Conservation (phyloP, 257 asterid species). For the Phtheirospermum japonicum region DNA sequence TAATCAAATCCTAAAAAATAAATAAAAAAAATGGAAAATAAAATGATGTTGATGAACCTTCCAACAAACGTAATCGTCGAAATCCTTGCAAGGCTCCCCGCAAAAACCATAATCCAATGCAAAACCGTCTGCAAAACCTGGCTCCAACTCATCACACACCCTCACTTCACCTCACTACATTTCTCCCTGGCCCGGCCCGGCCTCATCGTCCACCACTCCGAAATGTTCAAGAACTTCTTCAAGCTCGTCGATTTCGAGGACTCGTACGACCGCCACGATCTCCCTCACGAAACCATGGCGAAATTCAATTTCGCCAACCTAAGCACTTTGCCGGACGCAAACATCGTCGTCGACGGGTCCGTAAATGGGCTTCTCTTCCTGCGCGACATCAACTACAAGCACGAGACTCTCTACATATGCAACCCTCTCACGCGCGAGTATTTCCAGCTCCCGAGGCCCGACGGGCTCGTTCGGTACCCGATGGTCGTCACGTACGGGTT, state of each 20-base stretch:
- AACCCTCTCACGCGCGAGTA: slow-evolving; percentile 48
- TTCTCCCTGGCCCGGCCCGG: slow-evolving; percentile 31
- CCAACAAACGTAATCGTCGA: slow-evolving; percentile 35
- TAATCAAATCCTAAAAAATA: neutral
- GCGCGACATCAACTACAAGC: slow-evolving; percentile 28
- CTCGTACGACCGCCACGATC: neutral
- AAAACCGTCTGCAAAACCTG: slow-evolving; percentile 40
- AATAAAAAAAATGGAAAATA: neutral
- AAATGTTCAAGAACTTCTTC: slow-evolving; percentile 24
- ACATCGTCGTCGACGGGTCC: slow-evolving; percentile 39
- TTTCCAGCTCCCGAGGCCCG: slow-evolving; percentile 27
- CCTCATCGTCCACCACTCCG: slow-evolving; percentile 35
- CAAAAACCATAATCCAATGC: slow-evolving; percentile 26
- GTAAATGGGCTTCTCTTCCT: slow-evolving; percentile 38
- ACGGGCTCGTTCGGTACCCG: slow-evolving; percentile 27
- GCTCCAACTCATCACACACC: slow-evolving; percentile 32
- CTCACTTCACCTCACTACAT: slow-evolving; percentile 31
- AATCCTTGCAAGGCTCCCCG: slow-evolving; percentile 44
- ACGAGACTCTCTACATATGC: slow-evolving; percentile 36
- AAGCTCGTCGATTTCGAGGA: slow-evolving; percentile 33
- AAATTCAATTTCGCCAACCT: slow-evolving; percentile 24
- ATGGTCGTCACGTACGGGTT: slow-evolving; percentile 36
- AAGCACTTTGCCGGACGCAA: slow-evolving; percentile 24
- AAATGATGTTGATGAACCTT: slow-evolving; percentile 27
- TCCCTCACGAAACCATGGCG: slow-evolving; percentile 9